A percentile compares a stretch with the other conserved stretches of the same genome.
Evolutionary conservation across 768 basidiomycete genomes (phyloP).

Genomic region (Sarcodon sp.): DNA sequence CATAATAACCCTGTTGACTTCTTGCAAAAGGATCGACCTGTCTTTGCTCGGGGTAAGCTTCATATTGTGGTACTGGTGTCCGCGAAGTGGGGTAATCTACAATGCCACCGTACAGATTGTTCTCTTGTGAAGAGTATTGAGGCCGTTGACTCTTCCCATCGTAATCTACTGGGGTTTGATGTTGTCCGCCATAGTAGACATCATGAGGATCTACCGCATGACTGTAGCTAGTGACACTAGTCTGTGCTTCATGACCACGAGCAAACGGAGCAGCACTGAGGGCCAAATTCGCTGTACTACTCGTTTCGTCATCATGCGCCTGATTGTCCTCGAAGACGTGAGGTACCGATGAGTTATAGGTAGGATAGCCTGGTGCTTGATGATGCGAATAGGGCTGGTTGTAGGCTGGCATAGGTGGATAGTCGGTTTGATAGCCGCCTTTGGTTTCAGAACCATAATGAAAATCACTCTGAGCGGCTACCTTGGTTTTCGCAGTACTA

Average conservation of each 20-base stretch:
- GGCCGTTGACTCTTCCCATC: too few relatives aligned
- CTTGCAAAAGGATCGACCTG: neutral
- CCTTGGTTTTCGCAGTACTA: slow-evolving; percentile 41
- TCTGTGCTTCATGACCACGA: slow-evolving; percentile 9
- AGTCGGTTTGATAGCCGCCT: slow-evolving; percentile 26
- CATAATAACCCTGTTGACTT: neutral
- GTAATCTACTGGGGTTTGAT: neutral
- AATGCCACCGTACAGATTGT: neutral
- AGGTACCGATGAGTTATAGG: slow-evolving; percentile 46
- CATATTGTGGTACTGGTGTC: neutral
- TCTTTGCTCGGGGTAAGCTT: neutral
- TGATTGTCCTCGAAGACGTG: slow-evolving; percentile 44
- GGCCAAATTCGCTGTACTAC: slow-evolving; percentile 49
- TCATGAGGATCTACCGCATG: neutral
- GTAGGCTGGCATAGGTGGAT: slow-evolving; percentile 69
- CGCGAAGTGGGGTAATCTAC: neutral
- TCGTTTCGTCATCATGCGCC: slow-evolving; percentile 56
- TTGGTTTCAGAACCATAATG: slow-evolving; percentile 39
- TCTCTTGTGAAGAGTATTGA: neutral
- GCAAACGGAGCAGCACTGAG: slow-evolving; percentile 46
- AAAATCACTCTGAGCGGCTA: slow-evolving; percentile 23
- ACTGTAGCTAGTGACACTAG: neutral
- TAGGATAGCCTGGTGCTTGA: slow-evolving; percentile 35
- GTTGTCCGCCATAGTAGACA: neutral
- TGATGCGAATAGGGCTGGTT: slow-evolving; percentile 46